Conservation (phyloP, 2,329 filamentous ascomycete species). For the Pseudogymnoascus sp. region DNA sequence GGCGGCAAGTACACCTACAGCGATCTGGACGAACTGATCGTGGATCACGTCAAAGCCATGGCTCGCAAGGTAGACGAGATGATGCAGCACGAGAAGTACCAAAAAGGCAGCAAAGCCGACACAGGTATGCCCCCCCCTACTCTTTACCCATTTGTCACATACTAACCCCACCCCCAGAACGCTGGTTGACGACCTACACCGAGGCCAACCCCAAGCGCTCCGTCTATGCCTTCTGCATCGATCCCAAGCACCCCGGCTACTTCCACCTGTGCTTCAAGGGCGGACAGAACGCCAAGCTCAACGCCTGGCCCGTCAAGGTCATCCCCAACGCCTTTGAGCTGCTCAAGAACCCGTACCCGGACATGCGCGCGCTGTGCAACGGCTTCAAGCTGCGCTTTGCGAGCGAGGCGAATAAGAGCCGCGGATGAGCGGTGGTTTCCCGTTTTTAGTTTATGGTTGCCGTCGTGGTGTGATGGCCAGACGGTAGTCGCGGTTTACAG, state of each 20-base stretch:
- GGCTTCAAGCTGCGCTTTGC: slow-evolving; percentile 64
- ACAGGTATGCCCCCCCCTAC: slow-evolving; percentile 53
- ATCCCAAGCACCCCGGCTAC: slow-evolving; percentile 84
- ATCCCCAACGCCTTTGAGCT: slow-evolving; percentile 92
- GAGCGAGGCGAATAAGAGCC: slow-evolving; percentile 19
- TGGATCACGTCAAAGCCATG: slow-evolving; percentile 96
- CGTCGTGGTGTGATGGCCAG: too few species aligned
- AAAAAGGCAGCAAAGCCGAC: slow-evolving; percentile 68
- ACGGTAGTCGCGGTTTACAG: too few species aligned
- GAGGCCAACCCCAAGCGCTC: slow-evolving; percentile 91
- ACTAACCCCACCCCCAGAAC: slow-evolving; percentile 48
- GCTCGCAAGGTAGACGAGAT: slow-evolving; percentile 95
- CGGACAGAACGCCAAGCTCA: slow-evolving; percentile 62
- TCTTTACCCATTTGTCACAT: slow-evolving; percentile 3
- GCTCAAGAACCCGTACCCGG: slow-evolving; percentile 79
- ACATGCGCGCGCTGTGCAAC: slow-evolving; percentile 92
- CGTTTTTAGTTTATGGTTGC: not conserved
- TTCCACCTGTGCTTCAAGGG: slow-evolving; percentile 97
- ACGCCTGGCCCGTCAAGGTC: slow-evolving; percentile 78
- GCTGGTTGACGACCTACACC: slow-evolving; percentile 93
- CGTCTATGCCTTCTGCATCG: slow-evolving; percentile 92
- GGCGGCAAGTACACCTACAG: slow-evolving; percentile 85
- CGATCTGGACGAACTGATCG: slow-evolving; percentile 94
- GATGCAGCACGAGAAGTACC: slow-evolving; percentile 90
- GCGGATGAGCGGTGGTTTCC: not conserved